Evolutionary conservation across 805 yeast genomes (phyloP).

Genomic region (Barnettozyma wickerhamii): DNA sequence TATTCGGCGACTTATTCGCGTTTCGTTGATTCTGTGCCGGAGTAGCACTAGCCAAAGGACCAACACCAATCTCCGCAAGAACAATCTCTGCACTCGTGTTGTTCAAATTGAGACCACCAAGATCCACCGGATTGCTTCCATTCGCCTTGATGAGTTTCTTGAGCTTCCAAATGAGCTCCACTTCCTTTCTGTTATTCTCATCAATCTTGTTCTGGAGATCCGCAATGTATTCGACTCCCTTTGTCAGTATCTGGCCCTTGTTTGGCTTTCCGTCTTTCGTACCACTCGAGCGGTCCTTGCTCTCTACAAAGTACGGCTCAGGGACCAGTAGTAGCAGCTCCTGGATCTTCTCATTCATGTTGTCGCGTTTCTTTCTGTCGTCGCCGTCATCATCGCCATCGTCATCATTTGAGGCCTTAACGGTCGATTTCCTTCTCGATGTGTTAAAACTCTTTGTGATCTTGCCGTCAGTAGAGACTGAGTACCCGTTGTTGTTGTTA

Average conservation of each 20-base stretch:
- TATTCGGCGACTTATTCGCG: slow-evolving; percentile 22
- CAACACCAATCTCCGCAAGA: slow-evolving; percentile 75
- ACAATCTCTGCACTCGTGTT: slow-evolving; percentile 79
- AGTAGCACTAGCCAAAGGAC: slow-evolving; percentile 54
- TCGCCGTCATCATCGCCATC: slow-evolving; percentile 28
- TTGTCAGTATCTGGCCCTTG: slow-evolving; percentile 75
- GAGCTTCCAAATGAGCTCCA: slow-evolving; percentile 60
- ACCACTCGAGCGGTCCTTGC: slow-evolving; percentile 46
- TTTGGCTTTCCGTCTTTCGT: slow-evolving; percentile 83
- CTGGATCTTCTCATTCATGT: slow-evolving; percentile 54
- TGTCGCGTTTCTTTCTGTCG: slow-evolving; percentile 49
- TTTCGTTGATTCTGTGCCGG: slow-evolving; percentile 26
- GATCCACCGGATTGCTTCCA: slow-evolving; percentile 34
- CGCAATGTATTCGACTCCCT: slow-evolving; percentile 69
- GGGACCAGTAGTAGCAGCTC: slow-evolving; percentile 45
- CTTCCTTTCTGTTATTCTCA: slow-evolving; percentile 72
- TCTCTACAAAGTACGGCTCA: slow-evolving; percentile 39
- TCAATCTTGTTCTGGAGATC: slow-evolving; percentile 69
- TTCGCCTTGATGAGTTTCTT: slow-evolving; percentile 47
- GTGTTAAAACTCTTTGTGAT: slow-evolving; percentile 15
- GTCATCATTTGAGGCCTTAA: slow-evolving; percentile 9
- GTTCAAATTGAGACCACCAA: slow-evolving; percentile 34
- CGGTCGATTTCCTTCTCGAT: slow-evolving; percentile 18
- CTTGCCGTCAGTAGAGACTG: slow-evolving; percentile 18
- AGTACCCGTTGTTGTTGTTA: slow-evolving; percentile 3